Evolutionary conservation across 306 rosid genomes (phyloP).

Genomic region (Citrullus colocynthis): DNA sequence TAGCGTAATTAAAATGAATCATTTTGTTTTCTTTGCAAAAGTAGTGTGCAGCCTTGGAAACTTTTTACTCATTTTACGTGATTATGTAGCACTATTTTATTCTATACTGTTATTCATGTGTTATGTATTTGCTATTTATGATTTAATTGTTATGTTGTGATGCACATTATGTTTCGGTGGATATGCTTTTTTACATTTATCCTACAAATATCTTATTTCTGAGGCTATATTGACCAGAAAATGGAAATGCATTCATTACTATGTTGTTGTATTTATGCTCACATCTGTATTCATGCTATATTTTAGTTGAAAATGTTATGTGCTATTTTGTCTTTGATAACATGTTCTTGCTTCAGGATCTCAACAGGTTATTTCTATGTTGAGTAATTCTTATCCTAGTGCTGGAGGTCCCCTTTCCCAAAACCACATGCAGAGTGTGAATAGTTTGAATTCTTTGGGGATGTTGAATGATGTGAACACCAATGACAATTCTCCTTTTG

Average conservation of each 20-base stretch:
- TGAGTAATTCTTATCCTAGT: slow-evolving; percentile 70
- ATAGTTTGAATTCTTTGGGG: slow-evolving; percentile 73
- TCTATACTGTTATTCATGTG: neutral
- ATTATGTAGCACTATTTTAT: neutral
- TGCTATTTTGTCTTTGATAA: slow-evolving; percentile 10
- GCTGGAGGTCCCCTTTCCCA: slow-evolving; percentile 87
- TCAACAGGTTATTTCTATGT: slow-evolving; percentile 79
- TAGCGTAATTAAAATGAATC: neutral
- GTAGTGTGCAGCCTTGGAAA: neutral
- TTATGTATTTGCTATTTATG: neutral
- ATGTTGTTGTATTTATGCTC: neutral
- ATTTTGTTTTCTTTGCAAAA: neutral
- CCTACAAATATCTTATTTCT: neutral
- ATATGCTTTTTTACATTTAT: neutral
- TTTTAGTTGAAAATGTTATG: neutral
- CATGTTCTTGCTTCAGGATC: slow-evolving; percentile 62
- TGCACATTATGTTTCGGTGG: neutral
- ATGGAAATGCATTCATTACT: neutral
- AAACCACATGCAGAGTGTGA: slow-evolving; percentile 64
- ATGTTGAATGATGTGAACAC: slow-evolving; percentile 87
- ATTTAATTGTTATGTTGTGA: neutral
- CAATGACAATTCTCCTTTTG: slow-evolving; percentile 76
- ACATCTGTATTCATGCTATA: neutral
- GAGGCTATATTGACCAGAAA: neutral
- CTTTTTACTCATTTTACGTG: neutral